Conservation (phyloP, 176 grass and related monocot species). For the Leersia perrieri region DNA sequence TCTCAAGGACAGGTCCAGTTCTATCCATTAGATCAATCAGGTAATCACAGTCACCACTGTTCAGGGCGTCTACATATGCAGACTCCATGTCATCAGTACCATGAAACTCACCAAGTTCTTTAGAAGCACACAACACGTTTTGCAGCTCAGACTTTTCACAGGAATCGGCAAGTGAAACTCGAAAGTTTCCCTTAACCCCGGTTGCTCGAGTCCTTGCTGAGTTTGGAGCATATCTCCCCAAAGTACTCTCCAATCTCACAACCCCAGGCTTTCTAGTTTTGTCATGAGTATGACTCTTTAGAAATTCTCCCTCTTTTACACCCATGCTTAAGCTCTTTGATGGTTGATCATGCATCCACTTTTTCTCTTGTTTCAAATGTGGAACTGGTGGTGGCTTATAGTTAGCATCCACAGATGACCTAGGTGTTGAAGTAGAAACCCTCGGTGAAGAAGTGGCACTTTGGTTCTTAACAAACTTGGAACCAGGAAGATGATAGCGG, state of each 20-base stretch:
- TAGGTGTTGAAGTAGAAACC: conserved; percentile 59
- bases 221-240: conserved; percentile 37
- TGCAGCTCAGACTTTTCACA: conserved; percentile 27
- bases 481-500: conserved; percentile 51
- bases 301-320: conserved; percentile 39
- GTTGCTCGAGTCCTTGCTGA: conserved; percentile 24
- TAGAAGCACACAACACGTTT: conserved; percentile 29
- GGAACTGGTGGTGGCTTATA: conserved; percentile 50
- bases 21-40: conserved; percentile 82
- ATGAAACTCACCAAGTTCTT: conserved; percentile 41
- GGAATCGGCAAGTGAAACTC: conserved; percentile 32
- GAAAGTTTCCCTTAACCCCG: conserved; percentile 29
- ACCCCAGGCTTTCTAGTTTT: conserved; percentile 30
- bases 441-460: conserved; percentile 67
- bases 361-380: conserved; percentile 60
- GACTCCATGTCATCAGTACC: conserved; percentile 56
- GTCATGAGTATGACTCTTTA: conserved; percentile 31
- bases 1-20: conserved; percentile 87
- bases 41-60: conserved; percentile 51
- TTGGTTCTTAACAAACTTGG: conserved; percentile 67
- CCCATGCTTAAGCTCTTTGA: conserved; percentile 40
- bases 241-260: conserved; percentile 24
- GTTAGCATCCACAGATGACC: conserved; percentile 55
- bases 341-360: conserved; percentile 48
- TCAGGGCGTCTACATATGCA: conserved; percentile 66